Base-by-base conservation (phyloP, 2,329 filamentous ascomycete genomes). In the Pseudopyrenochaeta lycopersici region DNA sequence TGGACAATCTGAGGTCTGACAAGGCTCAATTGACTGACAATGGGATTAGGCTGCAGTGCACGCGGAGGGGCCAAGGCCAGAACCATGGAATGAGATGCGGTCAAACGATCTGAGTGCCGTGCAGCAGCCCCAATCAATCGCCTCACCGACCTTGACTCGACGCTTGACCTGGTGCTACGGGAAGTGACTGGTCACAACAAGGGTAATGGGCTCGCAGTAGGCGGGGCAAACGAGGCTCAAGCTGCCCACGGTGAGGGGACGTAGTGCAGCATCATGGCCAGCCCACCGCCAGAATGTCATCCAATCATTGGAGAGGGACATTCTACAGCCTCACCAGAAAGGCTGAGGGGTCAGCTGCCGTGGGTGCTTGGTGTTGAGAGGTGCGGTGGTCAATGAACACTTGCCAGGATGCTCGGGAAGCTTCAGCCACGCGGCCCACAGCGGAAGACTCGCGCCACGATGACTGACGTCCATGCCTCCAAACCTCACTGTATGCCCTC, bases 321-420 rank as follows among this genome's bases (percentile, higher is more conserved):
- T 59, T 53, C 52, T 56, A 62, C 58, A 52, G 49, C 29, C 44
- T 43, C 49, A 44, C 43, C 49, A 47, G 39, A 45, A 54, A 49
- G 60, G 54, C 57, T 63, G 54, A 60, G 46, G 42, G 46, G 55
- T 58, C 56, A 62, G 51, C 51, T 60, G 59, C 41, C 42, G 36
- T 45, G 55, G 46, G 48, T 55, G 60, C 27, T 50, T 54, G 47
- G 55, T 61, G 36, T 57, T 59, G 49, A 59, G 49, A 45, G 49
- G 54, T 60, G 17, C n/a, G 35, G 35, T 38, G 14, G 36, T 39
- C 17, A 17, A 17, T 9, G 17, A 39, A 14, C 17, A 12, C 20
- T 23, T 27, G 23, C 23, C 23, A 27, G 23, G 17, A 20, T 39
- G 33, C 10, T 32, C 45, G 44, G 47, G 39, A 35, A 53, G 53